Conservation (phyloP, 495 filamentous ascomycete genomes). For the Schizothecium vesticola region DNA sequence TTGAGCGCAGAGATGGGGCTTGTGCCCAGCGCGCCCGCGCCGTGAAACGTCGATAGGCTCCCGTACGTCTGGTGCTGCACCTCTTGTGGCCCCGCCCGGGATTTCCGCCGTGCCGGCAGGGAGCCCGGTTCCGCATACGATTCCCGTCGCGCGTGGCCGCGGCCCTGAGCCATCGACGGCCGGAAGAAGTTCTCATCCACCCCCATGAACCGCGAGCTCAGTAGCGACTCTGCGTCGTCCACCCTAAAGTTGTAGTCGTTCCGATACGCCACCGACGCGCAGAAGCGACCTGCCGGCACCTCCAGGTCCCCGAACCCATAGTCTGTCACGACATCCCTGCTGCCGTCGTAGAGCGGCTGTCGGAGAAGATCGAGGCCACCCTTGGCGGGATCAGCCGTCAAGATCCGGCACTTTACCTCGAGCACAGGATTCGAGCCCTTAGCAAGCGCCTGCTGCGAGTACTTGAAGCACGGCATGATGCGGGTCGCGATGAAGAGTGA, state of each 20-base stretch:
- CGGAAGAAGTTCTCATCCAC: conserved; percentile 82
- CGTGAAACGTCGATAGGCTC: conserved; percentile 88
- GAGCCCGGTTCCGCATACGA: conserved; percentile 62
- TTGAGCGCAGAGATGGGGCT: conserved; percentile 85
- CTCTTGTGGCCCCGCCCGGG: conserved; percentile 48
- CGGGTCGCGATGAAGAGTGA: conserved; percentile 82
- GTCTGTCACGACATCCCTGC: conserved; percentile 59
- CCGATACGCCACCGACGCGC: conserved; percentile 75
- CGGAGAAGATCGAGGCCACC: conserved; percentile 60
- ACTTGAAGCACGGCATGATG: conserved; percentile 83
- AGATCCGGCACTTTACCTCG: conserved; percentile 73
- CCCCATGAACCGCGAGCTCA: conserved; percentile 89
- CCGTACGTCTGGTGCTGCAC: conserved; percentile 74
- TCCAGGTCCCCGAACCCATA: conserved; percentile 76
- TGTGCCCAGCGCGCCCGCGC: conserved; percentile 65
- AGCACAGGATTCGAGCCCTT: conserved; percentile 61
- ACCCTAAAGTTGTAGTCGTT: conserved; percentile 85
- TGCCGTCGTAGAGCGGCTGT: conserved; percentile 62
- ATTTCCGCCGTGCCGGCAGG: conserved; percentile 53
- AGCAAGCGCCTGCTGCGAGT: conserved; percentile 62
- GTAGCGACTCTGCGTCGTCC: conserved; percentile 80
- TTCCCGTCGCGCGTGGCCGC: conserved; percentile 31
- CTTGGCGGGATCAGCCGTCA: conserved; percentile 48
- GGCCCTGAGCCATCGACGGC: conserved; percentile 54
- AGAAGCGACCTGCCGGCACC: conserved; percentile 79